phyloP scores from a whole-genome alignment of 176 grass and related monocot species.

The Rhynchospora breviuscula region DNA sequence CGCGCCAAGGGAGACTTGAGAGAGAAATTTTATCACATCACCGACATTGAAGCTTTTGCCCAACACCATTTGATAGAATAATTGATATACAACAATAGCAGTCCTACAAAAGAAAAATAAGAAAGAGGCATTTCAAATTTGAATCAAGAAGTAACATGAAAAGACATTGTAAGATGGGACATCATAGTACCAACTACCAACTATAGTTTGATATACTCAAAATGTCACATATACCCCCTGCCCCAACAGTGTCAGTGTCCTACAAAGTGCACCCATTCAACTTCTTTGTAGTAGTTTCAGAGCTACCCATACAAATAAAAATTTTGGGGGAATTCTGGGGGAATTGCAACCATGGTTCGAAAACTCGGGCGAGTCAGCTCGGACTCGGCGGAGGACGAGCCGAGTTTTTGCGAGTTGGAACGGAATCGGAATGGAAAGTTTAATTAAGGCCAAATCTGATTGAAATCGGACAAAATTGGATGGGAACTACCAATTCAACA shows the following conservation, averaged over 20 bases:
- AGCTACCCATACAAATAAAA: not conserved
- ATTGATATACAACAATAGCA: conserved; percentile 91
- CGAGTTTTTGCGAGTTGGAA: too few relatives aligned
- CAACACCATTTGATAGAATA: conserved; percentile 88
- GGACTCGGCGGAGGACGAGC: too few relatives aligned
- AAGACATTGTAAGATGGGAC: not conserved
- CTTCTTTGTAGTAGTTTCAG: not conserved
- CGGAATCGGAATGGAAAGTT: too few relatives aligned
- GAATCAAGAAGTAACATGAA: not conserved
- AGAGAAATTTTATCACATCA: conserved; percentile 80
- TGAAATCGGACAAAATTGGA: too few relatives aligned
- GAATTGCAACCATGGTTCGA: too few relatives aligned
- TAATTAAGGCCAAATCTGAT: too few relatives aligned
- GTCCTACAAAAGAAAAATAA: conserved; percentile 49
- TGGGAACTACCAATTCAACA: too few relatives aligned
- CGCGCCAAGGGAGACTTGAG: conserved; percentile 90
- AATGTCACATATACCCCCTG: not conserved
- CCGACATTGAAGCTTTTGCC: conserved; percentile 61
- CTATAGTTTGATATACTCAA: not conserved
- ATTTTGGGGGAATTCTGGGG: too few relatives aligned
- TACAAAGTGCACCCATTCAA: not conserved
- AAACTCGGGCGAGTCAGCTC: too few relatives aligned
- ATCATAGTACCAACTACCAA: not conserved
- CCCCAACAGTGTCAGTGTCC: not conserved
- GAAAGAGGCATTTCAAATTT: not conserved